Evolutionary conservation across 2,329 filamentous ascomycete species (phyloP), one percentile per base, ranked within the genome.

Genomic region (Aspergillus fijiensis): DNA sequence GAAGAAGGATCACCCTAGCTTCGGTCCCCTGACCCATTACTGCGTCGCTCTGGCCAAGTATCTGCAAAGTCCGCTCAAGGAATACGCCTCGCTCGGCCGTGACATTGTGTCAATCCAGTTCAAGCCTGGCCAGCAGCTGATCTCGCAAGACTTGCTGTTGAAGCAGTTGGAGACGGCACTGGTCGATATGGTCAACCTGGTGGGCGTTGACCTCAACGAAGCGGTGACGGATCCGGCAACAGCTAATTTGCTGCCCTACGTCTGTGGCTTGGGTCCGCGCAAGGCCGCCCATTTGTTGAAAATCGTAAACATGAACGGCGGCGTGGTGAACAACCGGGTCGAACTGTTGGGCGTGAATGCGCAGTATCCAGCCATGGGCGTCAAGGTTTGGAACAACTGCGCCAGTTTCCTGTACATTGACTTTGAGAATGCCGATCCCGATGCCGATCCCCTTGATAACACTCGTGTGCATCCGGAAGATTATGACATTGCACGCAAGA

Each of bases 381-480:
- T 92, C 12, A 89, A 91, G 64, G 92, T 98, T 25, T 99, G 92
- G 89, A 92, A 92, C 75, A 99, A 99, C 75, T 97, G 92, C 72
- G 93, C 95, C 59, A 97, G 93, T 79, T 98, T 98, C 80, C 79
- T 99, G 39, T 96, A 87, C 72, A 91, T 99, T 61, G 88, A 90
- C 57, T 97, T 92, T 71, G 93, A 97, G 65, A 84, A 87, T n/a
- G 87, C 88, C 14, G 92, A 91, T 68, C 84, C 88, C 1, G 85
- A 90, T 14, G 91, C 93, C 0, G 95, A 99, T 73, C 96, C 96
- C 60, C 83, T 99, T 27, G 95, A 99, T 77, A 96, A 95, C 73
- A 99, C 95, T 51, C 90, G 95, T 80, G 92, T 99, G 19, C 95
- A 99, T 71, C 95, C 95, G 1, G 95, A 99, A 80, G 95, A 99